Evolutionary conservation across 2,329 filamentous ascomycete genomes (phyloP), one percentile per base, ranked within the genome.

Genomic region (Nigrospora sphaerica): DNA sequence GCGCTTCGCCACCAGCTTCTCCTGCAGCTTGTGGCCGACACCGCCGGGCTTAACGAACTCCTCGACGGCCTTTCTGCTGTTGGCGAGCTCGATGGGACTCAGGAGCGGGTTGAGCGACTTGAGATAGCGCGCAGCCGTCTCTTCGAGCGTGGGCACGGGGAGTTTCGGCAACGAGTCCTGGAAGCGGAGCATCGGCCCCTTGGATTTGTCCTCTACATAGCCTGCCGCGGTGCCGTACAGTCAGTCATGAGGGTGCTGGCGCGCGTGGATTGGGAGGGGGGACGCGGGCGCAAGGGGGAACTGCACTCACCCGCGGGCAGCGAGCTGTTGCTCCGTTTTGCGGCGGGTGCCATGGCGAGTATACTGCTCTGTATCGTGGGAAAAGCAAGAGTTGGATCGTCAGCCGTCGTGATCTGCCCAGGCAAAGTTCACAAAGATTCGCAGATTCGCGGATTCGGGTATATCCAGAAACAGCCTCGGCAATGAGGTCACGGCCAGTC

Each of bases 21-120:
- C 85, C 72, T 98, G 93, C 38, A 98, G 82, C 59, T 81, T 81
- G 64, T 85, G 78, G 51, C 92, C 93, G 44, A 84, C 75, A 35
- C 90, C 88, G 47, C 88, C 89, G n/a, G 92, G 88, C 56, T 84
- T 83, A 56, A 95, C 73, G 68, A 98, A 97, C 7, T 91, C 88
- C 51, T 88, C 77, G 33, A 98, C 90, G 32, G 88, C 91, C 62
- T 86, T 86, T 64, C 87, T 85, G 62, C 86, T 91, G 49, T 73
- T 70, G 57, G 84, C 81, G 57, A 82, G 83, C 66, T 93, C 88
- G 56, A 71, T 66, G 34, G 77, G 66, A 37, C 79, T 83, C 50
- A 92, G 77, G 33, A 95, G 73, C 18, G 88, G 85, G 62, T 86
- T 82, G 42, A 95, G 75, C 34, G 83, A 83, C 71, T 89, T 90